Conservation (phyloP, 208 protist species). For the Acanthamoeba rhysodes region DNA sequence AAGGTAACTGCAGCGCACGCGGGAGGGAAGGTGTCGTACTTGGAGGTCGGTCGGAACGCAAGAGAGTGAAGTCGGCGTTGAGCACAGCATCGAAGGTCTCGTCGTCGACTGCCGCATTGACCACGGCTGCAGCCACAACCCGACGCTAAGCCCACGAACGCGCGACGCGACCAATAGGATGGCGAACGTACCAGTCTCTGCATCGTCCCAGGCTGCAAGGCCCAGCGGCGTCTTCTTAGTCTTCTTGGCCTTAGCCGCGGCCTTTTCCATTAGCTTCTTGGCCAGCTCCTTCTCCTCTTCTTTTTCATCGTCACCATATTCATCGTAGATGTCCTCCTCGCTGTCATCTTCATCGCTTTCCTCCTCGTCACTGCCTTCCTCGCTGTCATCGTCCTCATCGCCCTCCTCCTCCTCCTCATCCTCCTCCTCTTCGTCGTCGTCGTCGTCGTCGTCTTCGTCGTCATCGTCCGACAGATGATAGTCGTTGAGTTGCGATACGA, state of each 20-base stretch:
- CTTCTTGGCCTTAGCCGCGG: neutral
- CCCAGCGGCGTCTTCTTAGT: neutral
- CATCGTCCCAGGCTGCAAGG: neutral
- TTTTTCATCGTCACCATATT: neutral
- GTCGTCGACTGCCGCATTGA: neutral
- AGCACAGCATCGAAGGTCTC: neutral
- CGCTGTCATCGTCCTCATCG: neutral
- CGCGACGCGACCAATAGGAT: too few species aligned
- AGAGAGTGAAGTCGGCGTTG: neutral
- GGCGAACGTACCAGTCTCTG: neutral
- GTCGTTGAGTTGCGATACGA: conserved; percentile 51
- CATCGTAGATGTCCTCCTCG: neutral
- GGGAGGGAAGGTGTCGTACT: neutral
- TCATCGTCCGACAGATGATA: neutral
- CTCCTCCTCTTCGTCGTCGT: conserved; percentile 12
- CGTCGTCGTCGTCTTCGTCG: neutral
- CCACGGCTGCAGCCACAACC: neutral
- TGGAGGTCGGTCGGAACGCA: neutral
- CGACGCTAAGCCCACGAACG: neutral
- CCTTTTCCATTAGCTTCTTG: neutral
- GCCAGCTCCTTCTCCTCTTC: neutral
- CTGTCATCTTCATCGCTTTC: neutral
- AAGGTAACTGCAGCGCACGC: too few species aligned
- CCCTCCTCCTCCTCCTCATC: neutral
- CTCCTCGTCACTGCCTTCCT: neutral